Conservation (phyloP, 2,329 filamentous ascomycete species). For the Pestalotiopsis sp. region DNA sequence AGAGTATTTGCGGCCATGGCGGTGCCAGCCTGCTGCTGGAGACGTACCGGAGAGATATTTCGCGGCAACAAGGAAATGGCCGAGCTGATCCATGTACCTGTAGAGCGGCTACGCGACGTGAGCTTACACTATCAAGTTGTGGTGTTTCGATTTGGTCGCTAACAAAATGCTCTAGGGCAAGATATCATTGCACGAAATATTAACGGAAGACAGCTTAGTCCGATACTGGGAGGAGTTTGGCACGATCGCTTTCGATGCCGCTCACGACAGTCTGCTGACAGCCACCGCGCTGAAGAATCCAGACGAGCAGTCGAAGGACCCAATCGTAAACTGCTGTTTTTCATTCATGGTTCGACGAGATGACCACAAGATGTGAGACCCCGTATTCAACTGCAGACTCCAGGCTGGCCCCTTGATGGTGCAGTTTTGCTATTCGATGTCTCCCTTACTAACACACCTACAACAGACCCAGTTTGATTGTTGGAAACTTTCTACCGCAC, state of each 20-base stretch:
- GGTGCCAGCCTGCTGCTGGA: conserved; percentile 96
- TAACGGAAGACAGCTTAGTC: conserved; percentile 92
- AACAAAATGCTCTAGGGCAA: conserved; percentile 68
- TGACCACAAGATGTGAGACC: conserved; percentile 87
- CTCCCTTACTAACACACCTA: conserved; percentile 13
- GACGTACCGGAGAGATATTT: conserved; percentile 95
- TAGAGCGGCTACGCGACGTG: conserved; percentile 89
- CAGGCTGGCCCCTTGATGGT: background rate
- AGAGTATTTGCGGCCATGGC: conserved; percentile 99
- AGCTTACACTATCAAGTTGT: conserved; percentile 34
- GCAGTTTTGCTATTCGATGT: conserved; percentile 34
- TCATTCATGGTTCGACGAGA: conserved; percentile 96
- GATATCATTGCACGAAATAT: conserved; percentile 91
- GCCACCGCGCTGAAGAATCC: conserved; percentile 90
- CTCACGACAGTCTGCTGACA: conserved; percentile 92
- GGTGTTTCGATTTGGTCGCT: background rate
- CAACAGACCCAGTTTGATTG: conserved; percentile 83
- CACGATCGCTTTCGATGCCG: conserved; percentile 92
- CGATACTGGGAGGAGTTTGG: conserved; percentile 99
- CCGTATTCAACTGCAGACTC: background rate
- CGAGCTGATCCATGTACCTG: conserved; percentile 89
- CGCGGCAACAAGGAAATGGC: conserved; percentile 99
- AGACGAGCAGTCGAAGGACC: conserved; percentile 66
- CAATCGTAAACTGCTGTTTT: conserved; percentile 90
- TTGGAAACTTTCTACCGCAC: conserved; percentile 95